phyloP scores from a whole-genome alignment of 192 early-diverging fungal species.

The Backusella morwellensis region DNA sequence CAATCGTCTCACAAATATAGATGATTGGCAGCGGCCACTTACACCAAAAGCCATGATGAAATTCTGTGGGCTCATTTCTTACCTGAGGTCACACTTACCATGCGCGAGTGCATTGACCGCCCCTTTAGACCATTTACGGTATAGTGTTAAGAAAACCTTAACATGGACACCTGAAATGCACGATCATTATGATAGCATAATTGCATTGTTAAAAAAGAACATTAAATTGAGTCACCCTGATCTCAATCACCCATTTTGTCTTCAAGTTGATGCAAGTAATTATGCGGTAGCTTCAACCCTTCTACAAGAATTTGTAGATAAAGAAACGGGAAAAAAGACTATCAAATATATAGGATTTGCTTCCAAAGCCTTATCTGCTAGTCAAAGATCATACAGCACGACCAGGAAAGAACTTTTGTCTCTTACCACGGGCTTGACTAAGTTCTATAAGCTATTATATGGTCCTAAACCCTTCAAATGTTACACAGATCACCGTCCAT shows the following conservation, averaged over 20 bases:
- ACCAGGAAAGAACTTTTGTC: background rate
- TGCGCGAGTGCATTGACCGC: too few relatives aligned
- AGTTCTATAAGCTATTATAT: background rate
- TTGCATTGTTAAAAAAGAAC: background rate
- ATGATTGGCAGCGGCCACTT: too few relatives aligned
- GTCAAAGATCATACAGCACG: background rate
- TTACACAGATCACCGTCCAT: too few relatives aligned
- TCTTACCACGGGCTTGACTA: background rate
- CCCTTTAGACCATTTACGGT: too few relatives aligned
- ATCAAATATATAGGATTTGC: background rate
- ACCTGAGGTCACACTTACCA: too few relatives aligned
- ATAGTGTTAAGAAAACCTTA: too few relatives aligned
- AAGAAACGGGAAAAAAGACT: background rate
- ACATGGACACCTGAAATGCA: too few relatives aligned
- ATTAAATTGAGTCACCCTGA: background rate
- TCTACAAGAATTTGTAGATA: background rate
- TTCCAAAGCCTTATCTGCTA: background rate
- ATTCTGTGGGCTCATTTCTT: too few relatives aligned
- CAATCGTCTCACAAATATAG: too few relatives aligned
- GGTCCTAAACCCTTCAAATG: too few relatives aligned
- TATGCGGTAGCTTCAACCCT: background rate
- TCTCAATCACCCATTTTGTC: background rate
- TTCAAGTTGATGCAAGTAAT: background rate
- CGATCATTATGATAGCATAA: too few relatives aligned
- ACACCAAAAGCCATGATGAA: too few relatives aligned